Evolutionary conservation across 2,329 filamentous ascomycete genomes (phyloP), one percentile per base, ranked within the genome.

Genomic region (Clarireedia paspali): DNA sequence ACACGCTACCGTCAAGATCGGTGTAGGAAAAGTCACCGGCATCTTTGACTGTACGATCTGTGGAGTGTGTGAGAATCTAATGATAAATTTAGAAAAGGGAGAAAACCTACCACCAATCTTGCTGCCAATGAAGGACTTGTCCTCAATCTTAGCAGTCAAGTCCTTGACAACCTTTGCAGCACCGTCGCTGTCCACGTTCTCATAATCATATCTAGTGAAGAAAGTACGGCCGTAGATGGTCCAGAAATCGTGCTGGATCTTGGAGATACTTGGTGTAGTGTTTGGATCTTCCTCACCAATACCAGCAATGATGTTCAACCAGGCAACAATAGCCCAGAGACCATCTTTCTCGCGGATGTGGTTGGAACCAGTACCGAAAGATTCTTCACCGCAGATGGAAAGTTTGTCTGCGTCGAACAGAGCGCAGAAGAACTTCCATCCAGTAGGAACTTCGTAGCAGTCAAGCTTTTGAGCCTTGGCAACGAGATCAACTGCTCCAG

Each of bases 331-430:
- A 59, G 94, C 94, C 94, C 94, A 99, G 44, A 99, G 82, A 60
- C 94, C 94, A 69, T 99, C 94, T 82, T 99, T 99, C 78, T 99
- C 94, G 66, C 94, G 90, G 70, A 99, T 96, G 75, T 99, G 94
- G 78, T 99, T 96, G 74, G 89, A 95, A 40, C 94, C 94, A 10
- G 94, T 99, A 64, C 94, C 94, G 72, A 99, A 99, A 62, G 88
- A 94, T 80, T 99, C 94, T 75, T 99, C 94, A 57, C 94, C 94
- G 70, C 94, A 99, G 71, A 99, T 99, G 68, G 94, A 96, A 70
- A 96, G 87, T 80, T 95, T 96, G 75, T 95, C 79, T 63, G 89
- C 87, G 69, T 96, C 91, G 68, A 96, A 96, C 57, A 96, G 81
- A 66, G 91, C 90, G 70, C 91, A 96, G 84, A 96, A 96, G 81